These are phyloP conservation scores for Boletus subcaerulescens DNA, from an alignment of 768 basidiomycete species.

Conservation along the genomic window DNA sequence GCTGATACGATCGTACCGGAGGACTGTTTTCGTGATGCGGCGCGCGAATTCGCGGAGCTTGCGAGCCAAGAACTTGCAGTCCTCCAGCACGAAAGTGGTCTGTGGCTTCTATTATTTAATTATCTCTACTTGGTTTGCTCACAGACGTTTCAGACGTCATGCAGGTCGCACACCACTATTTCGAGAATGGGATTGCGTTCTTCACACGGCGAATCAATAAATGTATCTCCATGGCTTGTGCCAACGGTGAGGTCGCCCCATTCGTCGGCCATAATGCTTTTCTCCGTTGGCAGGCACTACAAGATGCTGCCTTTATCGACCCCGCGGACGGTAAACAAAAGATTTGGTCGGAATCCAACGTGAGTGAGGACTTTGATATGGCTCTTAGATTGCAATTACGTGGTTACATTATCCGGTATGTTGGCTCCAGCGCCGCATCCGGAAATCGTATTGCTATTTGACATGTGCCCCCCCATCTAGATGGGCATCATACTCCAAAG, in stretches of 20 bases:
- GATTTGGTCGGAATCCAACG: constrained; percentile 66
- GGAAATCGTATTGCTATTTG: background rate
- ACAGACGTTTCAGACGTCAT: constrained; percentile 61
- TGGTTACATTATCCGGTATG: constrained; percentile 67
- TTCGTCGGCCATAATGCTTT: constrained; percentile 91
- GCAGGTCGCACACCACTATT: constrained; percentile 87
- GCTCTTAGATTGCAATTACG: constrained; percentile 53
- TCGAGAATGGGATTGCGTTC: constrained; percentile 86
- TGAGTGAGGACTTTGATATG: constrained; percentile 73
- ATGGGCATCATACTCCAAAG: constrained; percentile 80
- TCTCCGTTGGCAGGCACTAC: constrained; percentile 84
- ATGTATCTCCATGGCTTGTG: constrained; percentile 74
- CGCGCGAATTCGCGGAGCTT: constrained; percentile 77
- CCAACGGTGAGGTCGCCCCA: constrained; percentile 74
- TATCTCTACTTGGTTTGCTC: background rate
- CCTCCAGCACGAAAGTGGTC: constrained; percentile 86
- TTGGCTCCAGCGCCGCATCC: background rate
- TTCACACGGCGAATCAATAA: constrained; percentile 88
- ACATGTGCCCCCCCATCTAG: constrained; percentile 21
- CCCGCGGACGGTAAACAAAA: constrained; percentile 53
- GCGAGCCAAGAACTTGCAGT: constrained; percentile 64
- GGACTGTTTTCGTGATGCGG: constrained; percentile 90
- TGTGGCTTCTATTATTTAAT: constrained; percentile 32
- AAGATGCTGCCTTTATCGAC: constrained; percentile 80
- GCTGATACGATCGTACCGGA: constrained; percentile 88